A percentile compares a stretch with the other conserved stretches of the same genome.
Evolutionary conservation across 768 basidiomycete genomes (phyloP).

Genomic region (Tylopilus felleus): DNA sequence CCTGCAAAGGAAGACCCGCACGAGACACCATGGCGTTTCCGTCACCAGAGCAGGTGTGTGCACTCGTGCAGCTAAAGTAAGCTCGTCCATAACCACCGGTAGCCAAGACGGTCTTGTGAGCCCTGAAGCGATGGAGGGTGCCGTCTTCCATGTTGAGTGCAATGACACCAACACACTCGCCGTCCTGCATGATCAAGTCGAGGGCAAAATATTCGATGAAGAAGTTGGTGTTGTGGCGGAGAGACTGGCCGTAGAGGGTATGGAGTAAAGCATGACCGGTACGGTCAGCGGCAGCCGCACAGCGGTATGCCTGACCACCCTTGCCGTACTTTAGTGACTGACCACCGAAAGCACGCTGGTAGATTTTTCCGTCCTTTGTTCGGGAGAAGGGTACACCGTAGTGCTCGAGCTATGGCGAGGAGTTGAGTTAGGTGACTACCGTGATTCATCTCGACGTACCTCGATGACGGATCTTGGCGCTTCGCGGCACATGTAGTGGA

Average conservation of each 20-base stretch:
- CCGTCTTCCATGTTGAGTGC: constrained; percentile 99
- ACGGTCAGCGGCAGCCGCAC: constrained; percentile 97
- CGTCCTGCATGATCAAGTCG: constrained; percentile 97
- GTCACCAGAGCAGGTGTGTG: constrained; percentile 98
- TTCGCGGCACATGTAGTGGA: constrained; percentile 99
- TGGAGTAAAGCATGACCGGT: constrained; percentile 98
- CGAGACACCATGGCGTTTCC: constrained; percentile 98
- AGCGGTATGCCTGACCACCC: constrained; percentile 98
- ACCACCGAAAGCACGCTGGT: constrained; percentile 98
- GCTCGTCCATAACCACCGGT: constrained; percentile 98
- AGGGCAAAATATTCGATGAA: constrained; percentile 99
- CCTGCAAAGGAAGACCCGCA: constrained; percentile 94
- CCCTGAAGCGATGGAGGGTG: constrained; percentile 95
- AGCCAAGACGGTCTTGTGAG: constrained; percentile 97
- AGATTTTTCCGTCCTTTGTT: constrained; percentile 98
- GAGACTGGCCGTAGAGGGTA: constrained; percentile 98
- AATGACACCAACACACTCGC: constrained; percentile 98
- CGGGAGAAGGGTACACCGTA: constrained; percentile 98
- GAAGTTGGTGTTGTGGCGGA: constrained; percentile 99
- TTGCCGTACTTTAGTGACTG: constrained; percentile 97
- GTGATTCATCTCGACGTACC: constrained; percentile 39
- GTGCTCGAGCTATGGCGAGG: constrained; percentile 77
- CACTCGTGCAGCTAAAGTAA: constrained; percentile 98
- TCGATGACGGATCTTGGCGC: constrained; percentile 93
- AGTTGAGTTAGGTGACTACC: background rate